Conservation (phyloP, 1,284 basidiomycete genomes). For the Dichomitus squalens region DNA sequence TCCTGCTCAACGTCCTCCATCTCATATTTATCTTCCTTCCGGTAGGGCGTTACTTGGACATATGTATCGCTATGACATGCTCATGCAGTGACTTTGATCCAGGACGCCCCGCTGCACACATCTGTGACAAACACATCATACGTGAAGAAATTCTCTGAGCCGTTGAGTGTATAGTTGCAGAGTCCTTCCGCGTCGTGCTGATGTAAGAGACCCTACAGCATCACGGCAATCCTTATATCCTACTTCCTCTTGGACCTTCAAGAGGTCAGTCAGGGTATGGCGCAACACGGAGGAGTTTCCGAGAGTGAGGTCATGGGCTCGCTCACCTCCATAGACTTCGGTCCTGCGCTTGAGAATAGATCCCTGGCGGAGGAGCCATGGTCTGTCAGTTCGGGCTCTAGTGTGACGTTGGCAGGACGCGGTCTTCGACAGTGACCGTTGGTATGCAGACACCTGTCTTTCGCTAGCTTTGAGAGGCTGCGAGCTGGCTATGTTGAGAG, state of each 20-base stretch:
- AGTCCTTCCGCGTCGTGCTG: not conserved
- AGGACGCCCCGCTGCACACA: not conserved
- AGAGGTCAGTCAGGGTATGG: not conserved
- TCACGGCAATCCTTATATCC: not conserved
- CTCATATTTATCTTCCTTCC: not conserved
- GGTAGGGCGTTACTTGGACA: not conserved
- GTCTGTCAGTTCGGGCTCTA: not conserved
- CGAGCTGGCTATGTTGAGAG: too few relatives aligned
- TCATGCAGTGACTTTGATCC: not conserved
- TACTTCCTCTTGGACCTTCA: not conserved
- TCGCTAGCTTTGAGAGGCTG: too few relatives aligned
- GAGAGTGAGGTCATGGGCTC: not conserved
- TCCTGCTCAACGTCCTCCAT: not conserved
- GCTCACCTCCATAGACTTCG: not conserved
- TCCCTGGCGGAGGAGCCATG: not conserved
- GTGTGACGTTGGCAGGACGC: too few relatives aligned
- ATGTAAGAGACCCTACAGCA: not conserved
- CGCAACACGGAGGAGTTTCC: not conserved
- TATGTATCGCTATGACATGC: not conserved
- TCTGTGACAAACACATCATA: not conserved
- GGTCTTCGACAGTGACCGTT: too few relatives aligned
- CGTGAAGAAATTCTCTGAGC: not conserved
- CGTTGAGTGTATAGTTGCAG: not conserved
- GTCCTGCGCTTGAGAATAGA: not conserved
- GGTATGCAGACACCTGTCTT: too few relatives aligned